A percentile compares a stretch with the other conserved stretches of the same genome.
Conservation (phyloP, 768 basidiomycete genomes). For the Trametes cinnabarina region DNA sequence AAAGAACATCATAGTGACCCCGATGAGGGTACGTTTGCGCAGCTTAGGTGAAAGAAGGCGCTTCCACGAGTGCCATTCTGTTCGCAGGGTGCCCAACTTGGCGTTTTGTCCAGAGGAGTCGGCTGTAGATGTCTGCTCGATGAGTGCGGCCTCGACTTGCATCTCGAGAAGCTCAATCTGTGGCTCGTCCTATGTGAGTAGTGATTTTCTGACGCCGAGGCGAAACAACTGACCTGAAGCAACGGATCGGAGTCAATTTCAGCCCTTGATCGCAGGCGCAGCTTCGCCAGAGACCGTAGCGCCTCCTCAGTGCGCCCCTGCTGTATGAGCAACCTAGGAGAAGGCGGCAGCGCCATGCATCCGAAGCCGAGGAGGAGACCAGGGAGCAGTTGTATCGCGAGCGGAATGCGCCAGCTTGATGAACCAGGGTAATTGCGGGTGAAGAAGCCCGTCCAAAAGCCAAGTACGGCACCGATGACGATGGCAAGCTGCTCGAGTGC, state of each 20-base stretch:
- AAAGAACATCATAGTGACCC: slow-evolving; percentile 76
- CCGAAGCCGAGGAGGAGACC: slow-evolving; percentile 65
- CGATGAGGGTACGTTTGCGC: slow-evolving; percentile 62
- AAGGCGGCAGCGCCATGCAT: slow-evolving; percentile 56
- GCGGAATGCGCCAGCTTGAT: slow-evolving; percentile 74
- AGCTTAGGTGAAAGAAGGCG: slow-evolving; percentile 54
- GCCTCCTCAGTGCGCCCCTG: slow-evolving; percentile 61
- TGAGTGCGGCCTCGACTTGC: slow-evolving; percentile 60
- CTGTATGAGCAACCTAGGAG: slow-evolving; percentile 57
- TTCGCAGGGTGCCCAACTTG: slow-evolving; percentile 19
- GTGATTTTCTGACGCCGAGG: background rate
- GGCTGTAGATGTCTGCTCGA: slow-evolving; percentile 35
- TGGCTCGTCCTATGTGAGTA: background rate
- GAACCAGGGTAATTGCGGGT: slow-evolving; percentile 66
- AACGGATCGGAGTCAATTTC: slow-evolving; percentile 51
- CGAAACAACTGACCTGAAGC: slow-evolving; percentile 39
- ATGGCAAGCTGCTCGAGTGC: slow-evolving; percentile 81
- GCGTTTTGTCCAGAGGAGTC: background rate
- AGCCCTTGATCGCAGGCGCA: slow-evolving; percentile 48
- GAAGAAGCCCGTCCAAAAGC: slow-evolving; percentile 79
- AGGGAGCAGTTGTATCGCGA: slow-evolving; percentile 69
- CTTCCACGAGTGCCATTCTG: slow-evolving; percentile 50
- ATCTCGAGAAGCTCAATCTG: slow-evolving; percentile 78
- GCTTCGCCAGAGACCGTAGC: slow-evolving; percentile 49
- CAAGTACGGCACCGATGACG: slow-evolving; percentile 76